Base-by-base conservation (phyloP, 345 rosid genomes). In the Salix dunnii region DNA sequence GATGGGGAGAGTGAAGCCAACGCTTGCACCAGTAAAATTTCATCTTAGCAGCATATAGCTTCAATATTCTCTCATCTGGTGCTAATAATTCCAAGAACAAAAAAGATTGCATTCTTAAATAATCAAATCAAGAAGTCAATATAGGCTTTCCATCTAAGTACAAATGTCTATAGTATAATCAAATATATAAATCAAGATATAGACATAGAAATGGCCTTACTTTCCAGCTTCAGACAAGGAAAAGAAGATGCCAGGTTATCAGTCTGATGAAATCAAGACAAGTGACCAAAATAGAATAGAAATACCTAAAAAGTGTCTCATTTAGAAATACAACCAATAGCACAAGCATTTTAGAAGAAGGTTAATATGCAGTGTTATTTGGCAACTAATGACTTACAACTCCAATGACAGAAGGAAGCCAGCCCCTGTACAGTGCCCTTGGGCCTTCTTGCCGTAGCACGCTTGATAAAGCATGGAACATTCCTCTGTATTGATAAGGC, bases 391-490 rank as follows among this genome's bases (percentile, higher is more conserved):
- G 38, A 86, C 99, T 88, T 79, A 96, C 99, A 83, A 94, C 99
- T 91, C 99, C 98, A 81, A 96, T 96, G 60, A 96, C 97, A 48
- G 98, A 96, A 68, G 98, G 99, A 78, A 96, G 92, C 99, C 99
- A 96, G 71, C 99, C 99, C 82, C 86, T 93, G 90, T 94, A 96
- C 79, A 96, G 78, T 62, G 98, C 97, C 63, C 94, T 83, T 23
- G 94, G 91, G 46, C 99, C 99, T 86, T 93, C 98, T 75, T 91
- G 89, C 72, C 81, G 77, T 18, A 93, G 82, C 20, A 93, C 97
- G 1, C 93, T 88, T 70, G 88, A 48, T 67, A 93, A 83, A 73
- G 98, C 97, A 75, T 93, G 96, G 71, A 74, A 81, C 63, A 91
- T 93, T 84, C 97, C 98, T 85, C 93, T 83, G 67, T 93, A 93